Base-by-base conservation (phyloP, 768 basidiomycete species). In the Trametes elegans region DNA sequence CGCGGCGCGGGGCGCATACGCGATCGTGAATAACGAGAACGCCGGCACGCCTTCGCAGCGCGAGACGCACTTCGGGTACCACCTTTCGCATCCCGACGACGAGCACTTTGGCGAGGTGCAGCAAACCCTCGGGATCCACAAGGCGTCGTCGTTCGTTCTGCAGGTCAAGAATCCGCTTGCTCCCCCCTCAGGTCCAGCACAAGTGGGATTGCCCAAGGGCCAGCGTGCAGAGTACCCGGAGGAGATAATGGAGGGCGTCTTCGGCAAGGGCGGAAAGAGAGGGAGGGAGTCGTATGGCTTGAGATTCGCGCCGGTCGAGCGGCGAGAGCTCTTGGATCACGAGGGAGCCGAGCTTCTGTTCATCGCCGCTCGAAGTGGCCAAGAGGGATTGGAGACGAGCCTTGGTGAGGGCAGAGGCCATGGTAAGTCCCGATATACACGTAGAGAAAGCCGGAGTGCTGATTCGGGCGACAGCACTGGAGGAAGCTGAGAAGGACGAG, bases 81-180 rank as follows among this genome's bases (percentile, higher is more conserved):
- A 79, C 55, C 72, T 85, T 35, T 81, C 82, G 5, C 82, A 86
- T 57, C 79, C 78, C 0, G 56, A 63, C 7, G 53, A 64, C 31
- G 64, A 69, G 16, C 70, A 74, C 16, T 63, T 76, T 34, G 80
- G 82, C 9, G 76, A 81, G 3, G 83, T 85, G 0, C 86, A 86
- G 55, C 62, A 71, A 18, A 77, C 72, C 6, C 70, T 88, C 5
- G 81, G 82, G 3, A 81, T 87, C 51, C 67, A 75, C 45, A 68
- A 69, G 0, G 77, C 79, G 0, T 80, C 79, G 0, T 79, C 79
- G 0, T 86, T 84, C 58, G 70, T 82, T 14, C 34, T 86, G 5
- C 83, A 85, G 58, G 79, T 85, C 43, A 85, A 83, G 70, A 84
- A 85, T 56, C 82, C 82, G 0, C 69, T 78, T 0, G 79, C 79